A percentile compares a stretch with the other conserved stretches of the same genome.
phyloP scores from a whole-genome alignment of 2,329 filamentous ascomycete genomes.

The Chaetomium strumarium region DNA sequence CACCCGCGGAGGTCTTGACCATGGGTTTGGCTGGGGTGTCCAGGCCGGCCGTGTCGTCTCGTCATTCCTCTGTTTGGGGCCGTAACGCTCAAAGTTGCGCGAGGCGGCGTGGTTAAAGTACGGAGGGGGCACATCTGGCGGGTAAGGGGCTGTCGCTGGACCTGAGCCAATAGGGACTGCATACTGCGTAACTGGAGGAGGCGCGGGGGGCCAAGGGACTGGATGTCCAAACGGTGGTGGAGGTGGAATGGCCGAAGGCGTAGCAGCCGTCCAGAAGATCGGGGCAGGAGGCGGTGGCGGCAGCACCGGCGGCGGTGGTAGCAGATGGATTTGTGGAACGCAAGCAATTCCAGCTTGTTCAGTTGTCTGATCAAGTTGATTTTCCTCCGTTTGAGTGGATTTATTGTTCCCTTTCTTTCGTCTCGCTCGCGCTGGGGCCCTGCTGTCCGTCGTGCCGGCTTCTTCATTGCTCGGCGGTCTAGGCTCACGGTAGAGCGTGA shows the following conservation, averaged over 20 bases:
- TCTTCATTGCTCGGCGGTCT: background rate
- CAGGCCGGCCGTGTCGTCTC: background rate
- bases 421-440: background rate
- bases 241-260: background rate
- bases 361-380: background rate
- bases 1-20: background rate
- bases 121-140: constrained; percentile 1
- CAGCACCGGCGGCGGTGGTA: constrained; percentile 6
- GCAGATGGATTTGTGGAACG: constrained; percentile 4
- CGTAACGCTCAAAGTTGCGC: background rate
- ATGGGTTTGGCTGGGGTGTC: background rate
- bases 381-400: background rate
- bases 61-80: background rate
- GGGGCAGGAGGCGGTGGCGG: constrained; percentile 4
- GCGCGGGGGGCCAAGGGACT: background rate
- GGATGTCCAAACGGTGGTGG: background rate
- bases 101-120: background rate
- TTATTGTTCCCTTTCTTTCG: background rate
- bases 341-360: background rate
- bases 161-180: background rate
- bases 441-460: background rate
- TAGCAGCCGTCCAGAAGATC: background rate
- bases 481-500: constrained; percentile 9
- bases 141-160: background rate
- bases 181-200: background rate